Conservation (phyloP, 208 protist genomes). For the Wallacemonas sp. region DNA sequence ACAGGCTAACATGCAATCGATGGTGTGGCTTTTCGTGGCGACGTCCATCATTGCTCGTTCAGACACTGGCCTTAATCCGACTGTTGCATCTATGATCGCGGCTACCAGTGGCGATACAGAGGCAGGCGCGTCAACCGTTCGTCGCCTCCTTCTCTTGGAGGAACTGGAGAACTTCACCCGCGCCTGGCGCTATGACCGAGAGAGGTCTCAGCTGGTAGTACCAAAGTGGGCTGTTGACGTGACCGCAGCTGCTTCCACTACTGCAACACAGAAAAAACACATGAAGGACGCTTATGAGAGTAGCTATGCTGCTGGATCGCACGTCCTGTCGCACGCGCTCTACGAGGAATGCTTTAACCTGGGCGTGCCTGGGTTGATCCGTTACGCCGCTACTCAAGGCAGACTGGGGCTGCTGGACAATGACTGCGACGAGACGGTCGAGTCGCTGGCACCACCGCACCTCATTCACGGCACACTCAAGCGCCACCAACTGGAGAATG, state of each 20-base stretch:
- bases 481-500: constrained; percentile 47
- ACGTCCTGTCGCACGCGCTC: constrained; percentile 15
- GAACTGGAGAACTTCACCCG: background rate
- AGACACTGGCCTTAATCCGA: too few species aligned
- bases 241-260: too few species aligned
- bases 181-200: background rate
- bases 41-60: background rate
- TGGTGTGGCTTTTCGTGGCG: background rate
- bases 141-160: background rate
- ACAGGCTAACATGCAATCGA: background rate
- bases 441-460: constrained; percentile 23
- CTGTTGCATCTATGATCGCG: too few species aligned
- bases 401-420: constrained; percentile 17
- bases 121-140: too few species aligned
- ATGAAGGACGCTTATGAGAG: constrained; percentile 3
- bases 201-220: background rate
- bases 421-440: constrained; percentile 10
- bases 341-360: constrained; percentile 8
- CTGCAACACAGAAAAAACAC: constrained; percentile 9
- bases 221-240: background rate
- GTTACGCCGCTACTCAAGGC: constrained; percentile 18
- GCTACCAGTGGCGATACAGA: too few species aligned
- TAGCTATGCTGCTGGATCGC: constrained; percentile 23
- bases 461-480: constrained; percentile 40
- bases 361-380: constrained; percentile 21